phyloP scores from a whole-genome alignment of 169 alveolate species.

The Plasmodium malariae region DNA sequence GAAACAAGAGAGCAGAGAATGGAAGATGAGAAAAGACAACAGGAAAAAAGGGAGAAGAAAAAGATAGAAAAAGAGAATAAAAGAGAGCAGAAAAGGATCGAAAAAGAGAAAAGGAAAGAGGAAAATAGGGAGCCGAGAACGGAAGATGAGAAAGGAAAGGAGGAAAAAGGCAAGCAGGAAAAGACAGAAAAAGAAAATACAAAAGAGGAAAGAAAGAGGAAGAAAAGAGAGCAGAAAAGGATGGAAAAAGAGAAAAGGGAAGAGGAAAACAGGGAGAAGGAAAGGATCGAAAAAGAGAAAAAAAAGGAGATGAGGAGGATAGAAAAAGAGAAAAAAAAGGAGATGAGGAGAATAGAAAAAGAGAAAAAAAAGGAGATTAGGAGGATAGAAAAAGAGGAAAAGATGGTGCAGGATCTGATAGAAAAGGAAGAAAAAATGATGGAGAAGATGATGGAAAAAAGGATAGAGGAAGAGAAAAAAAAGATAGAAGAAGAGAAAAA shows the following conservation, averaged over 20 bases:
- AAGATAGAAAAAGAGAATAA: background rate
- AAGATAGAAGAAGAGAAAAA: background rate
- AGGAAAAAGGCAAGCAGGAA: background rate
- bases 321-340: background rate
- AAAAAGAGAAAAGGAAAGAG: too few relatives aligned
- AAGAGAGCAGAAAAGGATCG: background rate
- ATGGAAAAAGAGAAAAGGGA: background rate
- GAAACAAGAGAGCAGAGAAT: background rate
- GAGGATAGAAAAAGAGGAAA: background rate
- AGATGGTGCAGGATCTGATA: background rate
- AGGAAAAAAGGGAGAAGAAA: background rate
- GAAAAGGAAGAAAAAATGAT: background rate
- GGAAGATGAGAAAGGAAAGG: background rate
- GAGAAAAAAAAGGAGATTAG: too few relatives aligned
- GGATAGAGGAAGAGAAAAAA: background rate
- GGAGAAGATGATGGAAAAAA: background rate
- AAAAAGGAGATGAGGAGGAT: background rate
- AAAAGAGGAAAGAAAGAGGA: background rate
- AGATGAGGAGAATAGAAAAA: too few relatives aligned
- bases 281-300: background rate
- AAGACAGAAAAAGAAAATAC: background rate
- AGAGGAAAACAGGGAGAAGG: background rate
- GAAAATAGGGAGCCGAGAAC: background rate
- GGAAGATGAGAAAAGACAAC: background rate
- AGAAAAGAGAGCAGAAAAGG: background rate